Evolutionary conservation across 164 flowering plant genomes (phyloP).

Genomic region (Tinospora cordifolia): DNA sequence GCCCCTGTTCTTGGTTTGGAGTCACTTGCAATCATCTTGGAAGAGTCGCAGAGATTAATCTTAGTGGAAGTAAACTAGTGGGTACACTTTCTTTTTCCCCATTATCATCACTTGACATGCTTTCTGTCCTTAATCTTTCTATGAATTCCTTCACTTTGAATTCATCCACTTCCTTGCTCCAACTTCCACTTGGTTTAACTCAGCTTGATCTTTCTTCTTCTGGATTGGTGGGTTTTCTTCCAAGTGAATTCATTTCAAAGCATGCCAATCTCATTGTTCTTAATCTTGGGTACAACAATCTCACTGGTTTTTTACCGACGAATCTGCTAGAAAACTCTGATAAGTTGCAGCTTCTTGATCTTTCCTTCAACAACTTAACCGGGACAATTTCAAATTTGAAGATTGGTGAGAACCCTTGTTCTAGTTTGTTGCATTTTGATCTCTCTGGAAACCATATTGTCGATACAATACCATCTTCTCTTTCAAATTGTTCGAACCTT

Average conservation of each 20-base stretch:
- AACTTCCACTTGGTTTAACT: slow-evolving; percentile 44
- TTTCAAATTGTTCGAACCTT: slow-evolving; percentile 55
- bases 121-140: slow-evolving; percentile 48
- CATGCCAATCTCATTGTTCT: slow-evolving; percentile 42
- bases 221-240: slow-evolving; percentile 47
- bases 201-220: slow-evolving; percentile 53
- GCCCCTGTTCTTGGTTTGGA: slow-evolving; percentile 67
- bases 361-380: slow-evolving; percentile 65
- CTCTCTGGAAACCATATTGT: slow-evolving; percentile 47
- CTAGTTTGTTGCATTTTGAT: slow-evolving; percentile 46
- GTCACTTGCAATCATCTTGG: slow-evolving; percentile 47
- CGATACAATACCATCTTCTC: slow-evolving; percentile 40
- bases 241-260: slow-evolving; percentile 38
- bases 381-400: slow-evolving; percentile 44
- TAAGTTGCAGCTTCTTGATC: slow-evolving; percentile 55
- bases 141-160: slow-evolving; percentile 47
- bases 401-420: slow-evolving; percentile 33
- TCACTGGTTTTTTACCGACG: slow-evolving; percentile 49
- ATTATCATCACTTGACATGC: slow-evolving; percentile 45
- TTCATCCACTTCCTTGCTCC: slow-evolving; percentile 41
- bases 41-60: slow-evolving; percentile 54
- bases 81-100: slow-evolving; percentile 46
- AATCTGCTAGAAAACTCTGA: slow-evolving; percentile 31
- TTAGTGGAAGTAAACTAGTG: slow-evolving; percentile 36
- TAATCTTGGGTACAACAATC: slow-evolving; percentile 54